Evolutionary conservation across 495 filamentous ascomycete genomes (phyloP).

Genomic region (Talaromyces ruber): DNA sequence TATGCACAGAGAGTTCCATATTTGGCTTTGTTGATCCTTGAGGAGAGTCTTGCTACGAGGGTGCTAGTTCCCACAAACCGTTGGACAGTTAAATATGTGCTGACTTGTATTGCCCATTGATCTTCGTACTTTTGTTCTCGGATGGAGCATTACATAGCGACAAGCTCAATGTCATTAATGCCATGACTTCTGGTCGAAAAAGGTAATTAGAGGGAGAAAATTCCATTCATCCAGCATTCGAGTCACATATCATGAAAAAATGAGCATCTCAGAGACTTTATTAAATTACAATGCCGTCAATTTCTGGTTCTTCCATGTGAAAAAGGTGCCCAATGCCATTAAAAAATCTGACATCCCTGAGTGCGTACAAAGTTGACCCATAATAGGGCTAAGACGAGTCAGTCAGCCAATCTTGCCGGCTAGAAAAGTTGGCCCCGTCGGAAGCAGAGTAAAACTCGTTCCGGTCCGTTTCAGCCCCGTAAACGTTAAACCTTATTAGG

Average conservation of each 20-base stretch:
- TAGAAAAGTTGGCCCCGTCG: not conserved
- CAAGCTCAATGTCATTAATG: no score
- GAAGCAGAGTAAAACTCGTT: not conserved
- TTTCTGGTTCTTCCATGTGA: not conserved
- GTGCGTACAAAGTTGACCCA: not conserved
- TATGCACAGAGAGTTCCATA: not conserved
- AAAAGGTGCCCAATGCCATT: not conserved
- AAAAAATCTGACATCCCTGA: not conserved
- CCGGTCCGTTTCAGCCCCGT: not conserved
- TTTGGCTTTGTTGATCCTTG: not conserved
- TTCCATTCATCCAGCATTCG: not conserved
- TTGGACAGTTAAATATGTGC: not conserved
- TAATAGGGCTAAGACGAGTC: not conserved
- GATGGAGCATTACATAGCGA: not conserved
- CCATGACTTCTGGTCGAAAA: not conserved
- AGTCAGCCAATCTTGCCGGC: not conserved
- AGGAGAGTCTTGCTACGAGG: not conserved
- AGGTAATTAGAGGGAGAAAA: not conserved
- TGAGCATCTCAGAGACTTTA: not conserved
- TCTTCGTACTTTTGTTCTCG: no score
- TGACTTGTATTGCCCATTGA: not conserved
- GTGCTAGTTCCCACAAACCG: not conserved
- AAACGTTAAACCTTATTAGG: not conserved
- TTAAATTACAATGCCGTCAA: not conserved
- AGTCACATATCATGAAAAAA: no score